Evolutionary conservation across 768 basidiomycete species (phyloP), one percentile per base, ranked within the genome.

Genomic region (Trametes punicea): DNA sequence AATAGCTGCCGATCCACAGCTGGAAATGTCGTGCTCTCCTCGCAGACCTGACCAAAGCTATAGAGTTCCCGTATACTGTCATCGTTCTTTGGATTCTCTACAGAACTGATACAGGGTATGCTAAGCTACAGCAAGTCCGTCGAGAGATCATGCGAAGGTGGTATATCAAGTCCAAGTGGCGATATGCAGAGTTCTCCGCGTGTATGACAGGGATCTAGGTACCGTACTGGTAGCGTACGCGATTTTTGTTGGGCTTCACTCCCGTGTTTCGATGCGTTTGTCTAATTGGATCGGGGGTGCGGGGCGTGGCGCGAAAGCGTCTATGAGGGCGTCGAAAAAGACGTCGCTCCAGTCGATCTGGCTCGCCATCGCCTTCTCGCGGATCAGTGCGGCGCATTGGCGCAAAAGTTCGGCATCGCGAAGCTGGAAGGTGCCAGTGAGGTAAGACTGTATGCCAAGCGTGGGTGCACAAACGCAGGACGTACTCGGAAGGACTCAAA

Each of bases 401-500:
- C 64, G 64, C 6, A 77, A 39, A 11, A 76, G 65, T 55, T 77
- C 73, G 11, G 77, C 74, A 54, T 80, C 77, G 5, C 73, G 71
- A 9, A 78, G 58, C 67, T 68, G 23, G 3, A 21, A 21, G 18
- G 30, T 16, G 5, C 15, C 2, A 6, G 55, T 55, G 15, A 57
- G 51, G 6, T 25, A 4, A 33, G 15, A 13, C 29, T 18, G 36
- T 10, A 16, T 21, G 33, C 25, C 15, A 23, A 51, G 9, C 16
- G 18, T 6, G 40, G 23, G 40, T 20, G 20, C 5, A 21, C 4
- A 29, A 13, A 31, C 31, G 2, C 4, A 39, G 33, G 13, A 61
- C 67, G 18, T 41, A 68, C 67, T 20, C 74, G 71, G 63, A 77
- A 79, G 16, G 73, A 60, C 38, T 73, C 70, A 45, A 78, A 78